These are phyloP conservation scores for Fusarium sp. DNA, from an alignment of 2,329 filamentous ascomycete species.

Conservation along the genomic window DNA sequence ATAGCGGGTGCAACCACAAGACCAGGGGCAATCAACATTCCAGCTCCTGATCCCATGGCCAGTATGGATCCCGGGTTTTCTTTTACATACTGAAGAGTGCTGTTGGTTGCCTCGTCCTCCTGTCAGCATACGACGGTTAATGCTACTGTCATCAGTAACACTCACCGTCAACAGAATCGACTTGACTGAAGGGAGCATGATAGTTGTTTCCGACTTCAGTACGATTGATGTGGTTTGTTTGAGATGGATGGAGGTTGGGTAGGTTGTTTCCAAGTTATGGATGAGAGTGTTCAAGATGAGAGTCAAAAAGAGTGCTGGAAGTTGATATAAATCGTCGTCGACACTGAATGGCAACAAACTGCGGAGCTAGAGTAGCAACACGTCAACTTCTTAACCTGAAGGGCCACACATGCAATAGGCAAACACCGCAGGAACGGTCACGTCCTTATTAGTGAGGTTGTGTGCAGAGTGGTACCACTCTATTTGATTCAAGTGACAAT, in stretches of 20 bases:
- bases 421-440: neutral
- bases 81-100: neutral
- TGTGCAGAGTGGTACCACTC: neutral
- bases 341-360: neutral
- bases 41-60: too few species aligned
- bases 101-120: neutral
- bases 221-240: neutral
- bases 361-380: neutral
- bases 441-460: neutral
- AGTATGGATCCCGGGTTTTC: constrained; percentile 4
- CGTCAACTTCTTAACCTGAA: rapidly evolving
- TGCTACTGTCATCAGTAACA: neutral
- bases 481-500: neutral
- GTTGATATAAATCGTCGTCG: neutral
- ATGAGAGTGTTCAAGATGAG: neutral
- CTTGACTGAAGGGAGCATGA: neutral
- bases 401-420: neutral
- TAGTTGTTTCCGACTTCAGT: neutral
- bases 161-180: neutral
- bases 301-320: neutral
- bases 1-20: too few species aligned
- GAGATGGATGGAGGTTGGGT: neutral
- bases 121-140: neutral
- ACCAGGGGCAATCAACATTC: too few species aligned
- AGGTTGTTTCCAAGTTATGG: neutral